Percentiles rank a stretch among this genome's conserved stretches.
Conservation (phyloP, 371 early-diverging fungal species). For the Catenaria anguillulae region DNA sequence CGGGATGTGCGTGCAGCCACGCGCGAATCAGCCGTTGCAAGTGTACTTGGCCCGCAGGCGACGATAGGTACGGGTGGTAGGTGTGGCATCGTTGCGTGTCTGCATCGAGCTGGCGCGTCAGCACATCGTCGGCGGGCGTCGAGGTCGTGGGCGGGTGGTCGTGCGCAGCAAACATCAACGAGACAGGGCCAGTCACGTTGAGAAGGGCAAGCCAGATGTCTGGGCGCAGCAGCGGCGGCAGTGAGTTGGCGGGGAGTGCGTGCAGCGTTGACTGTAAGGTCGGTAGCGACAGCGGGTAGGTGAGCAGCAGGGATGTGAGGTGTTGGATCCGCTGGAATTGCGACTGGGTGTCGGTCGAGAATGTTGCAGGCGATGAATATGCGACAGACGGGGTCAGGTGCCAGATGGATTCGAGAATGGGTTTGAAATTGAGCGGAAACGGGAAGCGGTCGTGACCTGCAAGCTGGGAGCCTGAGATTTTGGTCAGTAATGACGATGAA, state of each 20-base stretch:
- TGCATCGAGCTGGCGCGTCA: slow-evolving; percentile 35
- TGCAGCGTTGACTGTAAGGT: slow-evolving; percentile 31
- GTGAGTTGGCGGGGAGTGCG: slow-evolving; percentile 45
- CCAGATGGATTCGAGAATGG: neutral
- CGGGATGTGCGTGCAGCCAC: slow-evolving; percentile 45
- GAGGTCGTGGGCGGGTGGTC: too few relatives aligned
- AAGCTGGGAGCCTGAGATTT: too few relatives aligned
- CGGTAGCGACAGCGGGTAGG: too few relatives aligned
- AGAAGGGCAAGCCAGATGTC: slow-evolving; percentile 65
- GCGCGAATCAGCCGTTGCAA: slow-evolving; percentile 49
- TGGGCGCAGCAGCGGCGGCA: slow-evolving; percentile 32
- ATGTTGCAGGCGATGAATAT: too few relatives aligned
- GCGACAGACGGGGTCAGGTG: too few relatives aligned
- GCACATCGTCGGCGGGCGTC: neutral
- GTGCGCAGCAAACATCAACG: neutral
- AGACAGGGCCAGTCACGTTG: slow-evolving; percentile 38
- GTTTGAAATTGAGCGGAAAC: neutral
- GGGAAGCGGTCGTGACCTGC: neutral
- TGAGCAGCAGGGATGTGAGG: too few relatives aligned
- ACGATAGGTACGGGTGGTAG: slow-evolving; percentile 57
- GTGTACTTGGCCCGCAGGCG: slow-evolving; percentile 52
- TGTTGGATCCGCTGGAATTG: too few relatives aligned
- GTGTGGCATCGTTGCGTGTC: slow-evolving; percentile 78
- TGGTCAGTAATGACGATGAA: too few relatives aligned
- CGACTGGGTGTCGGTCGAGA: too few relatives aligned